Evolutionary conservation across 805 yeast species (phyloP), one percentile per base, ranked within the genome.

Genomic region (Metschnikowia continentalis): DNA sequence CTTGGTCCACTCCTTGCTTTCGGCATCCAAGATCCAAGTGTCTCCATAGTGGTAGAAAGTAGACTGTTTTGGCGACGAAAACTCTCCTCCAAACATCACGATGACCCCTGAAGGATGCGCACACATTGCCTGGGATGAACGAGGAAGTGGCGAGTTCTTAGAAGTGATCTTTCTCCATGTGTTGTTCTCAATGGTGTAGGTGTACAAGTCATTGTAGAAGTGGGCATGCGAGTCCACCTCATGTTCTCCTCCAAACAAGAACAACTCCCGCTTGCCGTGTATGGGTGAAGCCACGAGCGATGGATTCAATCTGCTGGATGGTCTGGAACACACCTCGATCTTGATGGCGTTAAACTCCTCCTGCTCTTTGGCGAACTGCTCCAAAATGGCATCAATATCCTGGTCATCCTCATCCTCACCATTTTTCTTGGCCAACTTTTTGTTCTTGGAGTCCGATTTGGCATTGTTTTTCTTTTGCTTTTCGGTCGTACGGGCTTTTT

Each of bases 41-140:
- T 92, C 99, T 15, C 96, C 92, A 66, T 89, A 92, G 68, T 92
- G 99, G 66, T 94, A 94, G 68, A 92, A 92, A 0, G 97, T 90
- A 46, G 89, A 82, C 67, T 92, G 99, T 61, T 92, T 92, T 3
- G 98, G 98, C 14, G 96, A 88, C 1, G 97, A 88, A 61, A 94
- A 92, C 69, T 92, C 99, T 61, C 99, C 99, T 46, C 98, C 99
- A 70, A 90, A 94, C 75, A 92, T 69, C 53, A 92, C 66, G 26
- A 89, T 79, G 2, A 91, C 73, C 10, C 98, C 98, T 2, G 90
- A 82, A 1, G 97, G 96, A 68, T 92, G 98, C 0, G 88, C 85
- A 54, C 91, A 84, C 89, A 91, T 88, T 1, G 96, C 88, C 59
- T 95, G 97, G 0, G 97, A 90, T 0, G 96, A 88, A 55, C 99